Base-by-base conservation (phyloP, 441 rosid genomes). In the Corymbia citriodora region DNA sequence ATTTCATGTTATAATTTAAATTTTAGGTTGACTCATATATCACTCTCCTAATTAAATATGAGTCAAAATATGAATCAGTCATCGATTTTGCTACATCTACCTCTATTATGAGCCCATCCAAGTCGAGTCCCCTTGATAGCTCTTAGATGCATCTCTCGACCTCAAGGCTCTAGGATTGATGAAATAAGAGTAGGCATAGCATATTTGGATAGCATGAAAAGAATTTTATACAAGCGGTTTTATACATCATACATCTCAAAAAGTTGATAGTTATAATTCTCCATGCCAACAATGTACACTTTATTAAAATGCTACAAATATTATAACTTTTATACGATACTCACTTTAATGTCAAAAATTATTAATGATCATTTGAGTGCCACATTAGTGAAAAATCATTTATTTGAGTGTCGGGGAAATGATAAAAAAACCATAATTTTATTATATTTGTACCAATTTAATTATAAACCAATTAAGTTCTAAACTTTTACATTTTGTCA, bases 241-340 rank as follows among this genome's bases (percentile, higher is more conserved):
- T 48, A 45, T 74, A 13, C 49, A 40, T 40, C 5, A 40, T 40
- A 74, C 4, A 40, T 40, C n/a, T 21, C 29, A 40, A 21, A 21
- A 45, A 23, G 29, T 79, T 79, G 16, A 8, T 23, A 79, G 16
- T 79, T 40, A 79, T 45, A 40, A 68, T 70, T 2, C 25, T 79
- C 85, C 85, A 3, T 23, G 12, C 12, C 8, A 36, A 59, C 65
- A 25, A 59, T 59, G 15, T 1, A 59, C 25, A 10, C 14, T 13
- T 1, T 25, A 5, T 25, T 59, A 4, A 3, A 59, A 74, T 1
- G 21, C 2, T 6, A 6, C 16, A 6, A 2, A 0, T 40, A 0
- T 3, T 1, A 40, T 19, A 36, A 36, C 29, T 74, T 40, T 19
- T 36, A 0, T 36, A 21, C 0, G 2, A 21, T 7, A 0, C 1